These are phyloP conservation scores for Tilletia caries DNA, from an alignment of 1,284 basidiomycete genomes.

Conservation along the genomic window DNA sequence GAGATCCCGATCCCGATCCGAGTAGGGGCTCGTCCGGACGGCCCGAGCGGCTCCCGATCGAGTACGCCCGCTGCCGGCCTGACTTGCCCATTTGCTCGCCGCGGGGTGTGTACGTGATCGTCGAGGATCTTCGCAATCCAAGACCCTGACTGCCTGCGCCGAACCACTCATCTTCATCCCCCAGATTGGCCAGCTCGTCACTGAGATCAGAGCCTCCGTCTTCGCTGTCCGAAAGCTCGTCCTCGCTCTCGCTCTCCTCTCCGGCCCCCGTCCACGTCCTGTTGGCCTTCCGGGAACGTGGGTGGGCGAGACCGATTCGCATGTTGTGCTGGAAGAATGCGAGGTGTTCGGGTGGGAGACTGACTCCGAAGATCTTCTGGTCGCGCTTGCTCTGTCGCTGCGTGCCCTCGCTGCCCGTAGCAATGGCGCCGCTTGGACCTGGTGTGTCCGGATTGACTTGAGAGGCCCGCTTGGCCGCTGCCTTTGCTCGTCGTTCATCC, in stretches of 20 bases:
- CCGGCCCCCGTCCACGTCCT: neutral
- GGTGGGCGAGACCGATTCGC: conserved; percentile 49
- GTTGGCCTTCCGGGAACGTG: conserved; percentile 27
- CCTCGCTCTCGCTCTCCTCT: conserved; percentile 21
- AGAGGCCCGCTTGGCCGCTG: conserved; percentile 32
- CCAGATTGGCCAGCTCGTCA: conserved; percentile 42
- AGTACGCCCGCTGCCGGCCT: conserved; percentile 24
- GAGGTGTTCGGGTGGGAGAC: conserved; percentile 48
- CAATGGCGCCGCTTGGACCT: neutral
- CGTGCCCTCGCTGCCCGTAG: conserved; percentile 3
- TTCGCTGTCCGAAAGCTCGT: neutral
- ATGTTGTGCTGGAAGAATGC: conserved; percentile 51
- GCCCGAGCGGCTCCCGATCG: conserved; percentile 23
- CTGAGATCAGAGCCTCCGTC: conserved; percentile 27
- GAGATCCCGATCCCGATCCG: conserved; percentile 15
- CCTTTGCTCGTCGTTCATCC: conserved; percentile 34
- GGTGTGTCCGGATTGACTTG: conserved; percentile 22
- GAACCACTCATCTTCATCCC: conserved; percentile 40
- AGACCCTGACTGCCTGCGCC: conserved; percentile 24
- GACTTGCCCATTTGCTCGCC: neutral
- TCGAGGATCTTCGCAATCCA: conserved; percentile 31
- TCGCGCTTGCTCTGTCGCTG: conserved; percentile 35
- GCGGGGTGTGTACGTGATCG: conserved; percentile 10
- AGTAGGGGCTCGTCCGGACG: conserved; percentile 33
- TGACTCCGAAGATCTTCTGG: conserved; percentile 40